Evolutionary conservation across 768 basidiomycete species (phyloP), one percentile per base, ranked within the genome.

Genomic region (Pleurotus djamor): DNA sequence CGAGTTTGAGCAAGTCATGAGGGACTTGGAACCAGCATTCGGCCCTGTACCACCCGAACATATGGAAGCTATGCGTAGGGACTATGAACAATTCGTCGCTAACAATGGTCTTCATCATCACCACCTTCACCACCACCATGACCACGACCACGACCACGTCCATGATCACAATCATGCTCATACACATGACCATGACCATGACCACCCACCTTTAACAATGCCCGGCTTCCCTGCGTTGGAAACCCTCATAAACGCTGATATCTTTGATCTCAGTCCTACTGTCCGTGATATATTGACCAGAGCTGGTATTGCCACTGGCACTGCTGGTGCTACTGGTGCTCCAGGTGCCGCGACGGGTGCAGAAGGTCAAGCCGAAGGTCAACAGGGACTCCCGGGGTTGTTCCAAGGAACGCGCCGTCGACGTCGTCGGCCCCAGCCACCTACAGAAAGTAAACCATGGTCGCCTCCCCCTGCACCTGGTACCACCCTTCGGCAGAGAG

Each of bases 401-500:
- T 28, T 28, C 21, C 21, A 28, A 28, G 21, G 21, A 28, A 1
- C 21, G 21, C 21, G 58, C 12, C 33, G 41, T 34, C 17, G 43
- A 10, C 52, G 52, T 6, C 32, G 12, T 8, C 45, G 54, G 7
- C 49, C 57, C 1, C 66, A 59, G 16, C 56, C 67, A 6, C 63
- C 59, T 48, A 64, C 64, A 4, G 70, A 75, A 49, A 73, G 69
- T 62, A 79, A 79, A 65, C 68, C 76, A 52, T 92, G 89, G 89
- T 71, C 75, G 2, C 76, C 79, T 1, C 89, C 89, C 0, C 72
- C 85, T 0, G 74, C 87, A 0, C 89, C 89, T 2, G 90, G 90
- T 0, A 79, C 78, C 36, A 89, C 89, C 5, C 72, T 92, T 47
- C 87, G 91, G 32, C 84, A 92, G 68, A 82, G 85, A 5, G 77